phyloP scores from a whole-genome alignment of 108 stramenopile species.

The Cyclotella choctawhatcheeana region DNA sequence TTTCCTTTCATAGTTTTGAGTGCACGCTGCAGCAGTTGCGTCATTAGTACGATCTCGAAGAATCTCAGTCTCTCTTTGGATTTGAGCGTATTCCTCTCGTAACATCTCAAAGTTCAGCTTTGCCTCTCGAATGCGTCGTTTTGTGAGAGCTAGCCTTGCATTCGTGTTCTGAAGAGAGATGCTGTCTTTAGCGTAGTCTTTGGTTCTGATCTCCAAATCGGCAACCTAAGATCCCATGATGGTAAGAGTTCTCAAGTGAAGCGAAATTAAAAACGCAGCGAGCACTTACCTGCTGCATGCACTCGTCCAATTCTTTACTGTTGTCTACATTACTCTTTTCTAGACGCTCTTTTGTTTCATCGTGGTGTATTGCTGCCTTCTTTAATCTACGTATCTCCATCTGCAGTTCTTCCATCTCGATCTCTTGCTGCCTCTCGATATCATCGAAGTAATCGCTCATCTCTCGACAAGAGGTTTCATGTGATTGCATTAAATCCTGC shows the following conservation, averaged over 20 bases:
- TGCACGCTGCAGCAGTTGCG: constrained; percentile 17
- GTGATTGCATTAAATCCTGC: constrained; percentile 36
- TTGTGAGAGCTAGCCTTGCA: constrained; percentile 27
- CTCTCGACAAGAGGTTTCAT: constrained; percentile 21
- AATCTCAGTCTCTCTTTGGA: constrained; percentile 20
- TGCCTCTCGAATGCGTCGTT: constrained; percentile 22
- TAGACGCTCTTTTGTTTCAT: constrained; percentile 18
- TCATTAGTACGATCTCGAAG: constrained; percentile 13
- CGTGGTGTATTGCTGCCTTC: constrained; percentile 34
- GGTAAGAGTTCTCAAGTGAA: not conserved
- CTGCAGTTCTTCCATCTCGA: constrained; percentile 46
- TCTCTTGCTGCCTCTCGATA: constrained; percentile 39
- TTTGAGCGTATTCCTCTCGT: constrained; percentile 8
- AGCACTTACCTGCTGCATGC: constrained; percentile 24
- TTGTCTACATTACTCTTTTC: constrained; percentile 22
- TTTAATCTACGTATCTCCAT: constrained; percentile 44
- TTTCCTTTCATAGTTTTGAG: constrained; percentile 16
- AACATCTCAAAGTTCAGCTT: constrained; percentile 3
- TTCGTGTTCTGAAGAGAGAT: constrained; percentile 37
- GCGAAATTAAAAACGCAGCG: not conserved
- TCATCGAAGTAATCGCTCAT: constrained; percentile 37
- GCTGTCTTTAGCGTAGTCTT: constrained; percentile 45
- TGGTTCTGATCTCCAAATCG: constrained; percentile 31
- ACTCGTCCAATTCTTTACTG: constrained; percentile 28
- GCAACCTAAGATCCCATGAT: constrained; percentile 14